Evolutionary conservation across 768 basidiomycete genomes (phyloP), one percentile per base, ranked within the genome.

Genomic region (Termitomyces sp.): DNA sequence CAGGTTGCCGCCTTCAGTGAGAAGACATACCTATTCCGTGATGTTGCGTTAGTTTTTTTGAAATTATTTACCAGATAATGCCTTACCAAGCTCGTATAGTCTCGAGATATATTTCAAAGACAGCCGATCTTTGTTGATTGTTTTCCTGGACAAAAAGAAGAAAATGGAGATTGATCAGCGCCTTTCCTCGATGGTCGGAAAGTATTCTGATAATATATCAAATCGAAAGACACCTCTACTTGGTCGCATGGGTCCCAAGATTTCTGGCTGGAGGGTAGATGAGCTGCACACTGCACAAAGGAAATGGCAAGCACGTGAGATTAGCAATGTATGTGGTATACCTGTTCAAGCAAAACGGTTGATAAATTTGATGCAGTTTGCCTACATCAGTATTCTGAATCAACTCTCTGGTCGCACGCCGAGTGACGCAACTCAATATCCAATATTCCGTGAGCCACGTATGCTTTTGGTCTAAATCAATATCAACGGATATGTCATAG

Each of bases 101-200:
- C 76, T 97, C 16, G 95, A 98, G 69, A 79, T 98, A 10, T 96
- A 95, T 72, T 93, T 97, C 78, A 88, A 85, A 64, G 95, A 98
- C 64, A 93, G 92, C 63, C 84, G 92, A 7, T 94, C 92, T 16
- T 75, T 97, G 46, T 76, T 98, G 22, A 77, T 92, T 31, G 89
- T 94, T 2, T 95, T 97, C 70, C 72, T 86, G 22, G 85, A 85
- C 58, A 84, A 84, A 65, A 74, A 81, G 60, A 82, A 82, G 50
- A 80, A 91, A 47, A 80, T 82, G 37, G 81, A 82, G 13, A 76
- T 84, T 41, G 81, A 84, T 46, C 77, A 81, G 33, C 76, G 80
- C 28, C 72, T 91, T 12, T 69, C 77, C 8, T 65, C 65, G 13
- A 79, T 85, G 45, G 73, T 85, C 18, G 69, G 72, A 24, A 78